phyloP scores from a whole-genome alignment of 805 yeast species.

The Candida anglica region DNA sequence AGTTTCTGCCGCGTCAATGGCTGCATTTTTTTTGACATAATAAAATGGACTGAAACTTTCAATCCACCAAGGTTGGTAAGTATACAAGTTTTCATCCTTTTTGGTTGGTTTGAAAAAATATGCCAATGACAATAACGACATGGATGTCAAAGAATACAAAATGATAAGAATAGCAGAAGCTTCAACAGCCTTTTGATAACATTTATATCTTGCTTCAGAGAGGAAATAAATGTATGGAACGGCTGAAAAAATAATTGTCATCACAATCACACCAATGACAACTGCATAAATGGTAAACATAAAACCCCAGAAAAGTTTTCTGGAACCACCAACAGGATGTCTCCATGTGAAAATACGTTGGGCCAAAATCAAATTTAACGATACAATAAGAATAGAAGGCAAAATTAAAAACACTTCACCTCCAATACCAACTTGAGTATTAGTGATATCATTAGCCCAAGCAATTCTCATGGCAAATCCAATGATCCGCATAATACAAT shows the following conservation, averaged over 20 bases:
- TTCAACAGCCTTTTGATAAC: slow-evolving; percentile 52
- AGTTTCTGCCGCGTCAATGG: slow-evolving; percentile 40
- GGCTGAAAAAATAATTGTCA: slow-evolving; percentile 64
- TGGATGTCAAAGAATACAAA: slow-evolving; percentile 51
- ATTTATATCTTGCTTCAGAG: slow-evolving; percentile 37
- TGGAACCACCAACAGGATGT: slow-evolving; percentile 67
- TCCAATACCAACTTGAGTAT: slow-evolving; percentile 49
- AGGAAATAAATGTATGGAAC: slow-evolving; percentile 58
- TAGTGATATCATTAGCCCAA: slow-evolving; percentile 54
- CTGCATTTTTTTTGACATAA: slow-evolving; percentile 52
- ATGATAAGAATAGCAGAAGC: slow-evolving; percentile 35
- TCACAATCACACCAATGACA: slow-evolving; percentile 56
- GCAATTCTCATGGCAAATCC: slow-evolving; percentile 57
- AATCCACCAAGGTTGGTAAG: slow-evolving; percentile 79
- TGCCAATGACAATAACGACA: slow-evolving; percentile 46
- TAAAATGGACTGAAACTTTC: slow-evolving; percentile 57
- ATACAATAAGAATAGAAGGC: slow-evolving; percentile 55
- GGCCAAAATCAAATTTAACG: slow-evolving; percentile 60
- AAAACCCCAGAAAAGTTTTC: slow-evolving; percentile 43
- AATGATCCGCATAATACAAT: slow-evolving; percentile 48
- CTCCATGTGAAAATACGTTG: slow-evolving; percentile 75
- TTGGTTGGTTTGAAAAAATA: slow-evolving; percentile 53
- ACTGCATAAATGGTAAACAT: slow-evolving; percentile 50
- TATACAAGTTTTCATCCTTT: slow-evolving; percentile 46
- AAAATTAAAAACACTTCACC: slow-evolving; percentile 53